phyloP scores from a whole-genome alignment of 345 rosid genomes.

The Gossypium australe region DNA sequence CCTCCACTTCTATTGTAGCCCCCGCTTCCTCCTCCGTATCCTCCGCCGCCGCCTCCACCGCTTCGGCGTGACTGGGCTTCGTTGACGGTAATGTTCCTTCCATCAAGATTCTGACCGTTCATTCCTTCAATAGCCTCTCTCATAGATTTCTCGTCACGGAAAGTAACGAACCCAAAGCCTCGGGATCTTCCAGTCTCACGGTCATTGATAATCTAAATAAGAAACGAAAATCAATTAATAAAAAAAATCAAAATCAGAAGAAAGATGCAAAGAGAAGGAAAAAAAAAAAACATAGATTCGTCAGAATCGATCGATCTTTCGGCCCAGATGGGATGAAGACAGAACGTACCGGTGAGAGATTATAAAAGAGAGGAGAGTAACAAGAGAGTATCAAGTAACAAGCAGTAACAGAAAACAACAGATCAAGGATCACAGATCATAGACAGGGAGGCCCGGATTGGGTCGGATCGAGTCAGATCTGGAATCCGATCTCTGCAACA shows the following conservation, averaged over 20 bases:
- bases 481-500: constrained; percentile 39
- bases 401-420: constrained; percentile 53
- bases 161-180: constrained; percentile 82
- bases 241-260: neutral
- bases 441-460: constrained; percentile 32
- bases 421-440: constrained; percentile 41
- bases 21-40: too few species aligned
- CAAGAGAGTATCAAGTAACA: constrained; percentile 44
- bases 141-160: constrained; percentile 71
- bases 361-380: constrained; percentile 57
- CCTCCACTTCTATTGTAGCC: constrained; percentile 15
- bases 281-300: neutral
- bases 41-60: constrained; percentile 33
- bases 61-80: constrained; percentile 76
- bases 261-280: neutral
- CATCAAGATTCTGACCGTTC: constrained; percentile 84
- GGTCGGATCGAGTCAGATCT: constrained; percentile 41
- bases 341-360: constrained; percentile 76
- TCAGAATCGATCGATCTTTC: constrained; percentile 67
- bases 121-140: constrained; percentile 79
- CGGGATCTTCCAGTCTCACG: constrained; percentile 85
- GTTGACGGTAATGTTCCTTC: constrained; percentile 73
- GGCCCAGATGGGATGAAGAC: constrained; percentile 63
- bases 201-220: constrained; percentile 58
- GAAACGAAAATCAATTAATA: neutral